phyloP scores from a whole-genome alignment of 2,329 filamentous ascomycete genomes.

The Penicillium sp. region DNA sequence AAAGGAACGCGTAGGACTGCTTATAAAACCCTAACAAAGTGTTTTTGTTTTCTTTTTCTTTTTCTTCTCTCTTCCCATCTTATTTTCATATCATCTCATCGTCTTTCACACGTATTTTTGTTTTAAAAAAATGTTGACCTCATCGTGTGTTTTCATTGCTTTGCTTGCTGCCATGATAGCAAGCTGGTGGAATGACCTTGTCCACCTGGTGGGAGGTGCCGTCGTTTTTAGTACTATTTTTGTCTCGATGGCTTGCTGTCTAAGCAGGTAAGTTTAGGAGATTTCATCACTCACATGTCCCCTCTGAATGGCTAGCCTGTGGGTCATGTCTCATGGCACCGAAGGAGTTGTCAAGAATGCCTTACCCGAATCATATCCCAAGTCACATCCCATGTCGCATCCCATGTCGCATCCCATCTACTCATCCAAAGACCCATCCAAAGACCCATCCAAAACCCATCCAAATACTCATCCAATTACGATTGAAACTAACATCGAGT shows the following conservation, averaged over 20 bases:
- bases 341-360: background rate
- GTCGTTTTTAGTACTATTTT: background rate
- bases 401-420: background rate
- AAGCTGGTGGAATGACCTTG: background rate
- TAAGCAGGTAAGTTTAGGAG: background rate
- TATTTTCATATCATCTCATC: background rate
- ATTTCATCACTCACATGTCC: background rate
- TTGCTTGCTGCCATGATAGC: background rate
- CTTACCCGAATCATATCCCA: too few relatives aligned
- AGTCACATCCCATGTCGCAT: background rate
- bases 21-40: background rate
- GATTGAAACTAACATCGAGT: background rate
- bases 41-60: background rate
- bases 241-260: background rate
- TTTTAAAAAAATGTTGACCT: too few relatives aligned
- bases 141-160: background rate
- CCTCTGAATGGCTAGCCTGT: background rate
- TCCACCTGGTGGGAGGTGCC: background rate
- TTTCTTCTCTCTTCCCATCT: background rate
- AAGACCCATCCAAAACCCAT: background rate
- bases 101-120: too few relatives aligned
- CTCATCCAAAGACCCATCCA: background rate
- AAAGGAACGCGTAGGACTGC: slow-evolving; percentile 1
- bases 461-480: background rate
- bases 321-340: background rate